These are phyloP conservation scores for Silybum marianum DNA, from an alignment of 129 eudicot species.

Conservation along the genomic window DNA sequence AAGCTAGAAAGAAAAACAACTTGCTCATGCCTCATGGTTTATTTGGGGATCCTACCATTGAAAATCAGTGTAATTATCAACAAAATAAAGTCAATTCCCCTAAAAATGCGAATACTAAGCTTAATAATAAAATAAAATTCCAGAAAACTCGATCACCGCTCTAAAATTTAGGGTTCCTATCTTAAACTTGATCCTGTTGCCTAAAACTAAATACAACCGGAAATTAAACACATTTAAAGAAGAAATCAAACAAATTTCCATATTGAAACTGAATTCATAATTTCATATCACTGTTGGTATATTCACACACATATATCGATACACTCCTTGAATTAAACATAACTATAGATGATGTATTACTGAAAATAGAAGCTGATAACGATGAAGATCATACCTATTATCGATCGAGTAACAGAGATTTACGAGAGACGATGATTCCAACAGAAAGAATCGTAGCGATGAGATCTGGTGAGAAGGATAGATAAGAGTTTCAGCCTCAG, in stretches of 20 bases:
- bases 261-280: slow-evolving; percentile 15
- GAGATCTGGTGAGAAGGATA: slow-evolving; percentile 5
- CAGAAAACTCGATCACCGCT: slow-evolving; percentile 2
- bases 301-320: slow-evolving; percentile 3
- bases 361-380: slow-evolving; percentile 5
- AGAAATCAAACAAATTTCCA: slow-evolving; percentile 12
- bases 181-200: slow-evolving; percentile 3
- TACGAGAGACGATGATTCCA: not conserved
- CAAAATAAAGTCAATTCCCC: not conserved
- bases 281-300: slow-evolving; percentile 9
- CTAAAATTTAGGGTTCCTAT: slow-evolving; percentile 20
- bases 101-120: not conserved
- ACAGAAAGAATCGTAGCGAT: slow-evolving; percentile 13
- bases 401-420: slow-evolving; percentile 20
- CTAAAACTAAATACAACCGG: not conserved
- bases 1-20: not conserved
- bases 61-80: not conserved
- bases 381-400: slow-evolving; percentile 23
- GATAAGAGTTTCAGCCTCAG: not conserved
- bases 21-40: not conserved
- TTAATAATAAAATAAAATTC: not conserved
- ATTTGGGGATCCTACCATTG: not conserved
- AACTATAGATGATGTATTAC: slow-evolving; percentile 2
- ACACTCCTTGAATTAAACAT: not conserved
- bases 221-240: not conserved